These are phyloP conservation scores for Nannizzia gypsea DNA, from an alignment of 2,329 filamentous ascomycete genomes.

Conservation along the genomic window DNA sequence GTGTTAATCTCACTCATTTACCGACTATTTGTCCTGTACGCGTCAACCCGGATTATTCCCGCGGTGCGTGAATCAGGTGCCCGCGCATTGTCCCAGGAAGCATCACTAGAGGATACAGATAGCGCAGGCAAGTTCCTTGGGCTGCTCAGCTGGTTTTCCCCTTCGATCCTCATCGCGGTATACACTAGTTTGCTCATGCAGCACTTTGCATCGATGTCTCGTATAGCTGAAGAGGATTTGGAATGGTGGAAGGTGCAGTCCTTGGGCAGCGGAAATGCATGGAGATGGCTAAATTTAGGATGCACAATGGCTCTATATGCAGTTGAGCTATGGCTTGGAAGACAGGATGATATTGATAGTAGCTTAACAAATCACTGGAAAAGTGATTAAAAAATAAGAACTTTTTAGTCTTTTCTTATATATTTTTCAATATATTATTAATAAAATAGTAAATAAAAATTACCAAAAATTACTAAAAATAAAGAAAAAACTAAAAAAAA, in stretches of 20 bases:
- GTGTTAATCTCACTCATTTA: slow-evolving; percentile 93
- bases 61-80: slow-evolving; percentile 81
- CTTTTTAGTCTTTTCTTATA: too few relatives aligned
- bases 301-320: slow-evolving; percentile 84
- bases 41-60: slow-evolving; percentile 88
- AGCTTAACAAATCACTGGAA: slow-evolving; percentile 78
- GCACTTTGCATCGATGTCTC: slow-evolving; percentile 68
- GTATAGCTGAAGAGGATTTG: slow-evolving; percentile 48
- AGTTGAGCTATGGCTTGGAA: slow-evolving; percentile 76
- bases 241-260: slow-evolving; percentile 79
- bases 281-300: slow-evolving; percentile 87
- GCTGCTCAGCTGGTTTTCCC: slow-evolving; percentile 85
- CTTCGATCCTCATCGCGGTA: slow-evolving; percentile 85
- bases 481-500: too few relatives aligned
- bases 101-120: slow-evolving; percentile 73
- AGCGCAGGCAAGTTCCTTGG: slow-evolving; percentile 68
- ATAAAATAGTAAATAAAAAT: too few relatives aligned
- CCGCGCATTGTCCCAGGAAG: slow-evolving; percentile 69
- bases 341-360: slow-evolving; percentile 57
- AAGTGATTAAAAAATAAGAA: slow-evolving; percentile 52
- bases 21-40: slow-evolving; percentile 88
- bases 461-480: too few relatives aligned
- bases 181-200: slow-evolving; percentile 94
- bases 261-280: slow-evolving; percentile 72
- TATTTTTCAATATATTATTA: too few relatives aligned